Conservation (phyloP, 1,284 basidiomycete species). For the Puccinia sorghi region DNA sequence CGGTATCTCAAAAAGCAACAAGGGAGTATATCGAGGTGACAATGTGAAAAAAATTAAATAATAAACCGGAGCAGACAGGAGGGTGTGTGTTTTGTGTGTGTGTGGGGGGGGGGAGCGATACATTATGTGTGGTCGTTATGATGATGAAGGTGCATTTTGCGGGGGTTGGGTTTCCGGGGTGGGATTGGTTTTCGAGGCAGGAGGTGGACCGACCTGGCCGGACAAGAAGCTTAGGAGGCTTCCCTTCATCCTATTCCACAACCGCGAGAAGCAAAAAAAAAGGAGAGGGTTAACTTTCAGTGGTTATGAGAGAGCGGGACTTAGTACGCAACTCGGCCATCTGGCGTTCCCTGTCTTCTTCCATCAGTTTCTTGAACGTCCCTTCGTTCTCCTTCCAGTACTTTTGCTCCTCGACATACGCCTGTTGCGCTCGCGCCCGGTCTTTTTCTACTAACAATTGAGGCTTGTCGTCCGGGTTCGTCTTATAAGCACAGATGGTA, state of each 20-base stretch:
- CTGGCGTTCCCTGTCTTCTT: conserved; percentile 79
- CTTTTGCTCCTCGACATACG: conserved; percentile 82
- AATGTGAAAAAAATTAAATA: neutral
- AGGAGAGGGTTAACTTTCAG: conserved; percentile 47
- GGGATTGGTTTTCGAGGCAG: neutral
- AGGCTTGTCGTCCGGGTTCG: conserved; percentile 62
- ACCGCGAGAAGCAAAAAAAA: conserved; percentile 37
- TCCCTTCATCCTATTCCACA: conserved; percentile 54
- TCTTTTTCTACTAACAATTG: conserved; percentile 85
- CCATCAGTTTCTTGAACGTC: conserved; percentile 73
- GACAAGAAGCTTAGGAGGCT: conserved; percentile 61
- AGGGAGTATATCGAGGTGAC: neutral
- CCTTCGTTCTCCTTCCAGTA: conserved; percentile 80
- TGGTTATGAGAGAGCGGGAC: conserved; percentile 16
- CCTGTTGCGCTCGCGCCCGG: conserved; percentile 77
- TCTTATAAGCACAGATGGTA: neutral
- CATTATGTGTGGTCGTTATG: neutral
- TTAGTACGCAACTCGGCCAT: conserved; percentile 61
- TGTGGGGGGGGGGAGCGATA: neutral
- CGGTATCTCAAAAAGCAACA: neutral
- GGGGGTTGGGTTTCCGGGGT: neutral
- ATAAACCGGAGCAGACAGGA: neutral
- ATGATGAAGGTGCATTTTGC: neutral
- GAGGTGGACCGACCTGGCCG: conserved; percentile 53
- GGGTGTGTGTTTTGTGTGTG: neutral